These are phyloP conservation scores for Ramalina peruviana DNA, from an alignment of 495 filamentous ascomycete species.

Conservation along the genomic window DNA sequence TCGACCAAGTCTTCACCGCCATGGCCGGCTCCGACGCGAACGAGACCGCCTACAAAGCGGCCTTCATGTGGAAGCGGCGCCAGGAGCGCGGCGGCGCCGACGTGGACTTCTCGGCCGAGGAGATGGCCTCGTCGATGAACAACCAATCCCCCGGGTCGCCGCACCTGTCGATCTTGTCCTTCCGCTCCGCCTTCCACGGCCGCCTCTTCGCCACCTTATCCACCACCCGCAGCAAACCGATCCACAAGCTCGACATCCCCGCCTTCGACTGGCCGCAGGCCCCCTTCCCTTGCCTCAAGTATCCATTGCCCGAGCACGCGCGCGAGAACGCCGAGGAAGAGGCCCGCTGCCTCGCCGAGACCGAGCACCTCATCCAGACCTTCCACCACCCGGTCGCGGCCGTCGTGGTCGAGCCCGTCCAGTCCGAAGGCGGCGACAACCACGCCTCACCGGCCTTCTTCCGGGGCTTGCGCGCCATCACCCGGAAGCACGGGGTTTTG, in stretches of 20 bases:
- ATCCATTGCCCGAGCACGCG: slow-evolving; percentile 73
- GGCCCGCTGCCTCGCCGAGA: slow-evolving; percentile 72
- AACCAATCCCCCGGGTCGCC: slow-evolving; percentile 78
- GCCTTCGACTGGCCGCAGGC: slow-evolving; percentile 98
- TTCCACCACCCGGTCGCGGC: slow-evolving; percentile 81
- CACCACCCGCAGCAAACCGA: slow-evolving; percentile 89
- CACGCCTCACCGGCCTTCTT: slow-evolving; percentile 93
- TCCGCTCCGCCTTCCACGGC: slow-evolving; percentile 90
- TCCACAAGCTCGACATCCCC: slow-evolving; percentile 97
- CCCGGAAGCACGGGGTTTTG: slow-evolving; percentile 71
- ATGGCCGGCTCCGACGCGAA: slow-evolving; percentile 95
- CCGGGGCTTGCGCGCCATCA: slow-evolving; percentile 71
- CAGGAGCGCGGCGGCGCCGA: slow-evolving; percentile 69
- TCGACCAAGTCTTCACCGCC: slow-evolving; percentile 93
- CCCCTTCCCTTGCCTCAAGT: slow-evolving; percentile 77
- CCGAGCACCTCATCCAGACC: slow-evolving; percentile 72
- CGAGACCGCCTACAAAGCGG: slow-evolving; percentile 98
- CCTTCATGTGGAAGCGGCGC: slow-evolving; percentile 94
- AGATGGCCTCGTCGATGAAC: slow-evolving; percentile 65
- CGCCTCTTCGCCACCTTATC: slow-evolving; percentile 85
- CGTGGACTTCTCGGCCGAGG: slow-evolving; percentile 74
- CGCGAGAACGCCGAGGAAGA: slow-evolving; percentile 77
- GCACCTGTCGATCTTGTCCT: slow-evolving; percentile 78
- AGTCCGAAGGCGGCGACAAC: slow-evolving; percentile 98
- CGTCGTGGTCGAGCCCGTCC: slow-evolving; percentile 87